Evolutionary conservation across 495 filamentous ascomycete genomes (phyloP).

Genomic region (Daldinia decipiens): DNA sequence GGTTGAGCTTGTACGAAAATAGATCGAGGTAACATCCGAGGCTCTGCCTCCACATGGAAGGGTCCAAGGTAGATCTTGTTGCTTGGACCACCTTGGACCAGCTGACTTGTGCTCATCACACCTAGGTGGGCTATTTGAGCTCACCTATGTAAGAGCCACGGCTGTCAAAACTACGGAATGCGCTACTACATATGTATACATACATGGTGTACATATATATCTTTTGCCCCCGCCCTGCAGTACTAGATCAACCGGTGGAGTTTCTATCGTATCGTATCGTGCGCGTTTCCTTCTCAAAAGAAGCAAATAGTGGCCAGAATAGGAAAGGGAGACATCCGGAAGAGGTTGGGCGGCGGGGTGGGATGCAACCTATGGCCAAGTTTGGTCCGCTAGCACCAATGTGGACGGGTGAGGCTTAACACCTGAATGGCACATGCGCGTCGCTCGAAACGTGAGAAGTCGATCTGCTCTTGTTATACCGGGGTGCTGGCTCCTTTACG

Average conservation of each 20-base stretch:
- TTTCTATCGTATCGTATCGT: not conserved
- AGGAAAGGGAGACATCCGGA: not conserved
- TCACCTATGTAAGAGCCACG: not conserved
- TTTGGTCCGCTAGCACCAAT: constrained; percentile 2
- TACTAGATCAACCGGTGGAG: constrained; percentile 1
- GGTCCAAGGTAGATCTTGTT: not conserved
- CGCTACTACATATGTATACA: not conserved
- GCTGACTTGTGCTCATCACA: not conserved
- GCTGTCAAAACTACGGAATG: not conserved
- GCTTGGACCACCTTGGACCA: constrained; percentile 5
- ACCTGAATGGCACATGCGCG: not conserved
- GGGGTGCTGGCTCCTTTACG: too few relatives aligned
- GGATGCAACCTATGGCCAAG: not conserved
- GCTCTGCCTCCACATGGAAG: constrained; percentile 4
- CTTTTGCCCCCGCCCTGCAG: not conserved
- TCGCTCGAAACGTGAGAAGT: not conserved
- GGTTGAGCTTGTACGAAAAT: constrained; percentile 5
- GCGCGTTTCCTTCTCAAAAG: not conserved
- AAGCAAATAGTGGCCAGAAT: not conserved
- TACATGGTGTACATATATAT: not conserved
- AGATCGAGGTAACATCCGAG: constrained; percentile 4
- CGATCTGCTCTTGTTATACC: not conserved
- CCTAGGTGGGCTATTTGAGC: not conserved
- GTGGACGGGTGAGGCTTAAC: not conserved
- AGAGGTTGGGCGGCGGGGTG: constrained; percentile 4